phyloP scores from a whole-genome alignment of 2,329 filamentous ascomycete species.

The Curvularia sp. region DNA sequence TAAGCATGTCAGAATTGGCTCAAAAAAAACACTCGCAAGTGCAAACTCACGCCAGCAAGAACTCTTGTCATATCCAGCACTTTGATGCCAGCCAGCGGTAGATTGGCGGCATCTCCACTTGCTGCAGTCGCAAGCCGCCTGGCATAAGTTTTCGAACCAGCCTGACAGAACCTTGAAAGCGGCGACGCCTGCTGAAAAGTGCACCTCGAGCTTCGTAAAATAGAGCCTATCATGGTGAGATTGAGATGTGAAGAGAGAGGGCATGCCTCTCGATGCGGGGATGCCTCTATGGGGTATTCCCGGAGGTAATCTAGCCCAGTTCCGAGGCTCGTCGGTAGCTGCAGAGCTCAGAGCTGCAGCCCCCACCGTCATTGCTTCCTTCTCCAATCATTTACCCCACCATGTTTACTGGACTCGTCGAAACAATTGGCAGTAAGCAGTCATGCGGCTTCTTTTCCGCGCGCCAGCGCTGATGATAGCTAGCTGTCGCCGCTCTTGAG shows the following conservation, averaged over 20 bases:
- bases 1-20: slow-evolving; percentile 53
- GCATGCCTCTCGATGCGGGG: slow-evolving; percentile 5
- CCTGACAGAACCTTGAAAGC: slow-evolving; percentile 20
- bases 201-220: slow-evolving; percentile 26
- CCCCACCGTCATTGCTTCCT: slow-evolving; percentile 27
- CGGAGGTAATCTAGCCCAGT: slow-evolving; percentile 19
- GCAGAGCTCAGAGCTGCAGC: slow-evolving; percentile 12
- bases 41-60: slow-evolving; percentile 78
- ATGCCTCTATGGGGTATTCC: slow-evolving; percentile 20
- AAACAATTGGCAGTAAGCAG: slow-evolving; percentile 78
- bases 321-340: slow-evolving; percentile 31
- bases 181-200: slow-evolving; percentile 14
- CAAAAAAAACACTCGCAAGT: background rate
- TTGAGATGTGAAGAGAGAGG: slow-evolving; percentile 1
- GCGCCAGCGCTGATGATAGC: slow-evolving; percentile 40
- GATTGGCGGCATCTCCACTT: slow-evolving; percentile 52
- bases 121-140: slow-evolving; percentile 54
- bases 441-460: slow-evolving; percentile 4
- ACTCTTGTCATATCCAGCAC: slow-evolving; percentile 98
- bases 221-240: slow-evolving; percentile 23
- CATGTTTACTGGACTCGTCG: slow-evolving; percentile 84
- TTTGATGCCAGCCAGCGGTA: slow-evolving; percentile 83
- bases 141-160: slow-evolving; percentile 12
- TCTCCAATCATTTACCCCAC: slow-evolving; percentile 29
- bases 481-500: slow-evolving; percentile 84